These are phyloP conservation scores for Tylopilus felleus DNA, from an alignment of 768 basidiomycete species.

Conservation along the genomic window DNA sequence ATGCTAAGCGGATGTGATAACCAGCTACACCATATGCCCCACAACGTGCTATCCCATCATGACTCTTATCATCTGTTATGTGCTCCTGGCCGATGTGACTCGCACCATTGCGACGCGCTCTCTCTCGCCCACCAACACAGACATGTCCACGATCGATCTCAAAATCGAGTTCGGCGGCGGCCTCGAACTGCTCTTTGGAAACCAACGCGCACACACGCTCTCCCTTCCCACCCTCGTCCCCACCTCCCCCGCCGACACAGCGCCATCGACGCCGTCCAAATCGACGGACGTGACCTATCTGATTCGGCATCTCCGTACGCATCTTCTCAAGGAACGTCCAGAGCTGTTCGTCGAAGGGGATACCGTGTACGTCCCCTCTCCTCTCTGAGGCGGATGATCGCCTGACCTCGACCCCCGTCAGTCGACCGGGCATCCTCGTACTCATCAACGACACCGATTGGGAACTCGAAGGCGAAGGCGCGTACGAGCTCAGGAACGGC, in stretches of 20 bases:
- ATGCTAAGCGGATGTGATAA: conserved; percentile 41
- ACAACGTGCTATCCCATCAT: neutral
- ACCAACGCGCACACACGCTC: conserved; percentile 57
- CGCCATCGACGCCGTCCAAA: conserved; percentile 21
- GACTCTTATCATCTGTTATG: no score
- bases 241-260: neutral
- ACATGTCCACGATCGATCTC: conserved; percentile 33
- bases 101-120: no score
- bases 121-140: neutral
- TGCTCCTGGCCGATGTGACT: no score
- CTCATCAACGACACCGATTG: conserved; percentile 97
- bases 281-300: conserved; percentile 70
- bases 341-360: conserved; percentile 88
- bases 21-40: conserved; percentile 40
- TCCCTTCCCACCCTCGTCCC: conserved; percentile 46
- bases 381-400: neutral
- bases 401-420: conserved; percentile 26
- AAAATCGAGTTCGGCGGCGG: conserved; percentile 83
- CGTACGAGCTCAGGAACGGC: conserved; percentile 68
- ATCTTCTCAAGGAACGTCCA: conserved; percentile 76
- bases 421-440: conserved; percentile 94
- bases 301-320: conserved; percentile 72
- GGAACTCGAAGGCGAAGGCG: conserved; percentile 94
- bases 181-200: conserved; percentile 79
- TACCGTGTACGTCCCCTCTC: conserved; percentile 64